Conservation (phyloP, 108 stramenopile genomes). For the Nitzschia putrida region DNA sequence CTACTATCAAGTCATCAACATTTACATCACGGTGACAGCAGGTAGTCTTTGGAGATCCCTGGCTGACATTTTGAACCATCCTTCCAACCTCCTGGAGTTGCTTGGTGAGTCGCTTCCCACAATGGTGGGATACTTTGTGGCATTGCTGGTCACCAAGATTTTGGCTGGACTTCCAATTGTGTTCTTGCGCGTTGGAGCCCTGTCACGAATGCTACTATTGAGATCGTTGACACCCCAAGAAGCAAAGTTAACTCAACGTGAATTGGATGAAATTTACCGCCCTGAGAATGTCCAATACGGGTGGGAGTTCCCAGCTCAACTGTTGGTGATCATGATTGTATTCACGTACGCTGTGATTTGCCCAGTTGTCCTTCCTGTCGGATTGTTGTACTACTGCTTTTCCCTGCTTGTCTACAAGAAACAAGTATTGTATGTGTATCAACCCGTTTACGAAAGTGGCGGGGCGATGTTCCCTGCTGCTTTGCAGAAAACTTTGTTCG, state of each 20-base stretch:
- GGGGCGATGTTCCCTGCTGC: constrained; percentile 74
- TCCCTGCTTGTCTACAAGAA: constrained; percentile 88
- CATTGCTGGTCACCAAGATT: constrained; percentile 84
- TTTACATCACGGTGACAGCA: constrained; percentile 87
- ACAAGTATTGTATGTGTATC: constrained; percentile 80
- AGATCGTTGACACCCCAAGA: constrained; percentile 54
- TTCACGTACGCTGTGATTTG: constrained; percentile 74
- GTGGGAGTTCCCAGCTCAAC: constrained; percentile 83
- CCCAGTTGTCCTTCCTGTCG: constrained; percentile 83
- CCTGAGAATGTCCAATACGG: constrained; percentile 65
- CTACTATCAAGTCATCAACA: constrained; percentile 87
- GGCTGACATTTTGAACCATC: constrained; percentile 79
- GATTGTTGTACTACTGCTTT: constrained; percentile 73
- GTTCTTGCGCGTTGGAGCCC: constrained; percentile 70
- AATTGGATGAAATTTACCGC: constrained; percentile 62
- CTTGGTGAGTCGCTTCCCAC: constrained; percentile 73
- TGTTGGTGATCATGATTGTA: constrained; percentile 84
- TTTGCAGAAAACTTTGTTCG: constrained; percentile 75
- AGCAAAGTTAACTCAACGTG: constrained; percentile 71
- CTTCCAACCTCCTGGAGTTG: constrained; percentile 66
- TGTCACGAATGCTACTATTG: constrained; percentile 61
- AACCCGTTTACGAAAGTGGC: constrained; percentile 57
- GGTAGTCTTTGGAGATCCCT: constrained; percentile 79
- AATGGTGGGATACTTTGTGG: constrained; percentile 87
- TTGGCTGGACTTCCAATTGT: constrained; percentile 85